Percentiles rank a stretch among this genome's conserved stretches.
Conservation (phyloP, 345 rosid genomes). For the Erodium maritimum region DNA sequence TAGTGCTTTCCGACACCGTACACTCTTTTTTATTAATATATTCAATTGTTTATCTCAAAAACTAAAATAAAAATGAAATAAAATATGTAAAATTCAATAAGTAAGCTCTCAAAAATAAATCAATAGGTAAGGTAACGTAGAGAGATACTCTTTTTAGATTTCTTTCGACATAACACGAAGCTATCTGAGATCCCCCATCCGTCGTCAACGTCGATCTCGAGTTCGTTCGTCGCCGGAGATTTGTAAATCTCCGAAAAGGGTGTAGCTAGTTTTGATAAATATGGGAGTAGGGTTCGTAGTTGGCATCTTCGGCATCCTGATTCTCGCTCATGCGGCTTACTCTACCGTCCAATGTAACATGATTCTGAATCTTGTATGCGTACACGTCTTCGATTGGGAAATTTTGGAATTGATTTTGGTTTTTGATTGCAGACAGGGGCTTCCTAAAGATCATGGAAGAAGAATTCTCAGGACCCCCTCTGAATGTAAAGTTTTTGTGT, state of each 20-base stretch:
- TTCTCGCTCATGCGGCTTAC: slow-evolving; percentile 86
- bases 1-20: too few species aligned
- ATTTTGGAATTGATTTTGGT: slow-evolving; percentile 3
- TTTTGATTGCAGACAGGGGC: slow-evolving; percentile 56
- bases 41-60: too few species aligned
- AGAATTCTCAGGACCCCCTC: slow-evolving; percentile 72
- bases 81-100: too few species aligned
- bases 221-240: neutral
- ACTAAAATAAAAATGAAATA: too few species aligned
- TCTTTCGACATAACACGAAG: too few species aligned
- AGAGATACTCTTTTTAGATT: too few species aligned
- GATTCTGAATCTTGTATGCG: too few species aligned
- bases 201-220: neutral
- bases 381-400: neutral
- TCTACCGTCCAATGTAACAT: slow-evolving; percentile 72
- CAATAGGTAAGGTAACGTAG: too few species aligned
- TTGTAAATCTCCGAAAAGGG: neutral
- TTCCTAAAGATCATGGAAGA: slow-evolving; percentile 88
- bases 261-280: too few species aligned
- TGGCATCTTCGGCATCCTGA: slow-evolving; percentile 50
- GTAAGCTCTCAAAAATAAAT: too few species aligned
- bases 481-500: slow-evolving; percentile 27
- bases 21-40: too few species aligned
- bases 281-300: slow-evolving; percentile 59
- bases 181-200: too few species aligned